A percentile compares a stretch with the other conserved stretches of the same genome.
phyloP scores from a whole-genome alignment of 306 rosid genomes.

The Vicia villosa region DNA sequence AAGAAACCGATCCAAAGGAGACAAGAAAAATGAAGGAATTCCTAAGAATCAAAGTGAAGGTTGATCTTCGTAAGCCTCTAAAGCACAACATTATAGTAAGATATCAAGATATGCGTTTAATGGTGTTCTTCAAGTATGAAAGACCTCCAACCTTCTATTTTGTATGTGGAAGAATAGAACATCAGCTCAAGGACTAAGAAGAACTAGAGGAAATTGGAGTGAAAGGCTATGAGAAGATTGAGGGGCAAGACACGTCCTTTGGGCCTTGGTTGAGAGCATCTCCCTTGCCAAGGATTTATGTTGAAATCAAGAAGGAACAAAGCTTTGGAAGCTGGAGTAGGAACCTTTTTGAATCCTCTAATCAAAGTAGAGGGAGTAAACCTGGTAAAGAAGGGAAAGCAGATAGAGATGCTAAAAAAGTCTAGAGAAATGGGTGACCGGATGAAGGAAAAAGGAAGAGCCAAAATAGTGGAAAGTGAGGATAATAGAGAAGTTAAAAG shows the following conservation, averaged over 20 bases:
- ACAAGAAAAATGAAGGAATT: too few species aligned
- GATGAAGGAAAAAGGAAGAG: too few species aligned
- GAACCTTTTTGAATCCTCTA: background rate
- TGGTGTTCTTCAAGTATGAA: background rate
- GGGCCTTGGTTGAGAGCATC: background rate
- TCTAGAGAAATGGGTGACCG: too few species aligned
- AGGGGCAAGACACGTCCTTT: background rate
- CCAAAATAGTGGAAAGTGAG: too few species aligned
- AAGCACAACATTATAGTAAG: too few species aligned
- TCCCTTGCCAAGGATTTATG: background rate
- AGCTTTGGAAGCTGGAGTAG: background rate
- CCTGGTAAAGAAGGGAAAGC: too few species aligned
- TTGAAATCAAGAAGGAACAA: background rate
- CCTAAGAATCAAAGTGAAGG: background rate
- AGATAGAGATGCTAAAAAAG: too few species aligned
- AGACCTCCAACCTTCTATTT: background rate
- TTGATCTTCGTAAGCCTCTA: background rate
- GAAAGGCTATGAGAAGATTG: background rate
- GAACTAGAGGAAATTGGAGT: background rate
- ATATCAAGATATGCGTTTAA: background rate
- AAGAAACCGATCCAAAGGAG: background rate
- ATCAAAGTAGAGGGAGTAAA: background rate
- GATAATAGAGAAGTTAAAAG: too few species aligned
- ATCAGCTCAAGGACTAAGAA: background rate
- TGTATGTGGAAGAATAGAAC: background rate